Base-by-base conservation (phyloP, 1,284 basidiomycete genomes). In the Trichosporon sp. region DNA sequence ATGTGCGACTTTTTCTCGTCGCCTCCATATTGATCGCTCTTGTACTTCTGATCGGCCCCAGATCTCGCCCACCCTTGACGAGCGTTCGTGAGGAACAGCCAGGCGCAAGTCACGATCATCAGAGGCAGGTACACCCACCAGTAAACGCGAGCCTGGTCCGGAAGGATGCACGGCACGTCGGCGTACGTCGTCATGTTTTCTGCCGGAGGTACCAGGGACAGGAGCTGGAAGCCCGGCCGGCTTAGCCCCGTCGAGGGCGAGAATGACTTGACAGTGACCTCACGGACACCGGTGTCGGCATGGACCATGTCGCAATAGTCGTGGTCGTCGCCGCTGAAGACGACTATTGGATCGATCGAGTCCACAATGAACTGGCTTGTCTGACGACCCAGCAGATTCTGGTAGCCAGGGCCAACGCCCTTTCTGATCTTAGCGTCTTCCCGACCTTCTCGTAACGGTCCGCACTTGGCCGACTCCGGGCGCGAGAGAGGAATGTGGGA, bases 221-320 rank as follows among this genome's bases (percentile, higher is more conserved):
- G 83, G 13, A 96, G 84, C 67, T 94, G 91, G 75, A 95, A 91
- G 25, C 92, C 93, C 1, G 93, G 91, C 19, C 83, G 82, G 31
- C 83, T 82, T 36, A 96, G 86, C 34, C 88, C 88, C 80, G 88
- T 86, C 2, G 87, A 87, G 75, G 91, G 90, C 1, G 91, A 91
- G 69, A 94, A 85, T 0, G 91, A 89, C 76, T 91, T 92, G 72
- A 94, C 83, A 0, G 90, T 90, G n/a, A 92, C 82, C 77, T 90
- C 88, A 61, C 82, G 82, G 46, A 86, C 80, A n/a, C 74, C 75
- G 21, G 49, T 37, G 37, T 69, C 70, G 3, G 80, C 74, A 74
- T 91, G 89, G 63, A 80, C 81, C 68, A 89, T 85, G 70, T 91
- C 89, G 77, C 92, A 95, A 68, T 91, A 91, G 74, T 95, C 92